Percentiles rank a stretch among this genome's conserved stretches.
Evolutionary conservation across 495 filamentous ascomycete species (phyloP).

Genomic region (Penicillium goetzii): DNA sequence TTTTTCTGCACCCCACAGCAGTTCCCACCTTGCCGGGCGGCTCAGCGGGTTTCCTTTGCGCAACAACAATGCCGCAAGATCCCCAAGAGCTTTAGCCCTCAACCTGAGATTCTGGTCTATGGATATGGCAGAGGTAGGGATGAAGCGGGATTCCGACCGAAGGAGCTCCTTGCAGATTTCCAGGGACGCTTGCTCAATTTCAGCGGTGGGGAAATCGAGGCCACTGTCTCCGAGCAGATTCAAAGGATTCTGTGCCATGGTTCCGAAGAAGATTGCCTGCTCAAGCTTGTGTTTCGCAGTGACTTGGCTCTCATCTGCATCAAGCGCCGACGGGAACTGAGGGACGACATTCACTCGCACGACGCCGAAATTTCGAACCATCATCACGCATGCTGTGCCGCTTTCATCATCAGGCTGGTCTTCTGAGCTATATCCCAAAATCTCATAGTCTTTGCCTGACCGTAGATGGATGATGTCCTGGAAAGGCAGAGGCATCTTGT

Average conservation of each 20-base stretch:
- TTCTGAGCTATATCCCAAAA: conserved; percentile 53
- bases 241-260: conserved; percentile 76
- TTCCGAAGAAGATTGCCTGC: conserved; percentile 91
- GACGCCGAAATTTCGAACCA: conserved; percentile 80
- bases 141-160: conserved; percentile 69
- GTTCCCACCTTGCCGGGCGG: conserved; percentile 68
- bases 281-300: conserved; percentile 88
- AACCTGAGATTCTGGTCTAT: conserved; percentile 78
- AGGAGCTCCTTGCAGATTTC: conserved; percentile 82
- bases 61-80: conserved; percentile 70
- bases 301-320: conserved; percentile 48
- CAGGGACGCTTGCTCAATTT: conserved; percentile 78
- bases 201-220: conserved; percentile 62
- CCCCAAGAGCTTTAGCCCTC: conserved; percentile 68
- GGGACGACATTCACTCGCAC: conserved; percentile 63
- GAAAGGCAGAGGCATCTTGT: conserved; percentile 60
- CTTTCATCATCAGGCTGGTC: conserved; percentile 38
- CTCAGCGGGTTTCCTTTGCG: conserved; percentile 59
- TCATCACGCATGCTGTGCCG: conserved; percentile 67
- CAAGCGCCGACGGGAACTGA: conserved; percentile 28
- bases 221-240: conserved; percentile 69
- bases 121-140: conserved; percentile 70
- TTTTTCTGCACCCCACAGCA: conserved; percentile 91
- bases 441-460: conserved; percentile 57
- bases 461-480: conserved; percentile 85